phyloP scores from a whole-genome alignment of 1,284 basidiomycete genomes.

The Fereydounia khargensis region DNA sequence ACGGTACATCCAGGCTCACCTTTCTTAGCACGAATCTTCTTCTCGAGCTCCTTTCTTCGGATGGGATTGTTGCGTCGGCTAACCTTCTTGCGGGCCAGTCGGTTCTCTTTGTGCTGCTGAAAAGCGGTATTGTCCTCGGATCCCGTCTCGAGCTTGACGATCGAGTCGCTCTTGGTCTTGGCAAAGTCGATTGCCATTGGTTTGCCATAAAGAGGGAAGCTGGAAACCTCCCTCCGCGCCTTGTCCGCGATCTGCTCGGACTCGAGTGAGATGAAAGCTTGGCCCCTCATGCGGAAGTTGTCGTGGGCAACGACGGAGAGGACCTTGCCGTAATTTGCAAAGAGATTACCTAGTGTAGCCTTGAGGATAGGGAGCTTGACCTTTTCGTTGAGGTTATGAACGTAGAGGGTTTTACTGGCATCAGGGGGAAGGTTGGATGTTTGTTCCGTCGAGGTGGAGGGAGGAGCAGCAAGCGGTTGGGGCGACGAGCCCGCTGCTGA shows the following conservation, averaged over 20 bases:
- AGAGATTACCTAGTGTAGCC: slow-evolving; percentile 79
- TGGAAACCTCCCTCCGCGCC: slow-evolving; percentile 84
- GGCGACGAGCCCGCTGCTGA: too few species aligned
- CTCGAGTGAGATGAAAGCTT: slow-evolving; percentile 92
- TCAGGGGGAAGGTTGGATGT: slow-evolving; percentile 16
- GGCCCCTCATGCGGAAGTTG: slow-evolving; percentile 94
- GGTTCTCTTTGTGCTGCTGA: slow-evolving; percentile 64
- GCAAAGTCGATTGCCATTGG: slow-evolving; percentile 86
- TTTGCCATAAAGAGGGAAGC: slow-evolving; percentile 94
- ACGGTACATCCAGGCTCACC: not conserved
- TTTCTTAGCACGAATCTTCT: slow-evolving; percentile 29
- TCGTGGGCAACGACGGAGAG: slow-evolving; percentile 86
- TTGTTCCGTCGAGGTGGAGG: too few species aligned
- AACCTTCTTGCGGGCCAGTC: slow-evolving; percentile 39
- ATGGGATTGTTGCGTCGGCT: slow-evolving; percentile 32
- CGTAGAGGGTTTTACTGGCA: slow-evolving; percentile 77
- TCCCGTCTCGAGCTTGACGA: slow-evolving; percentile 62
- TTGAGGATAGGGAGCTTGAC: slow-evolving; percentile 85
- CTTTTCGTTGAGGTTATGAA: slow-evolving; percentile 96
- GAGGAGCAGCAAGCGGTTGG: too few species aligned
- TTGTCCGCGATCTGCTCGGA: slow-evolving; percentile 76
- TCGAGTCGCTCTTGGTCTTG: slow-evolving; percentile 79
- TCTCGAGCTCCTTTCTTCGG: slow-evolving; percentile 31
- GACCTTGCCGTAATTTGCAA: slow-evolving; percentile 89
- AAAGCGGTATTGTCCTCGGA: slow-evolving; percentile 17